Base-by-base conservation (phyloP, 768 basidiomycete genomes). In the Amanita exitialis region DNA sequence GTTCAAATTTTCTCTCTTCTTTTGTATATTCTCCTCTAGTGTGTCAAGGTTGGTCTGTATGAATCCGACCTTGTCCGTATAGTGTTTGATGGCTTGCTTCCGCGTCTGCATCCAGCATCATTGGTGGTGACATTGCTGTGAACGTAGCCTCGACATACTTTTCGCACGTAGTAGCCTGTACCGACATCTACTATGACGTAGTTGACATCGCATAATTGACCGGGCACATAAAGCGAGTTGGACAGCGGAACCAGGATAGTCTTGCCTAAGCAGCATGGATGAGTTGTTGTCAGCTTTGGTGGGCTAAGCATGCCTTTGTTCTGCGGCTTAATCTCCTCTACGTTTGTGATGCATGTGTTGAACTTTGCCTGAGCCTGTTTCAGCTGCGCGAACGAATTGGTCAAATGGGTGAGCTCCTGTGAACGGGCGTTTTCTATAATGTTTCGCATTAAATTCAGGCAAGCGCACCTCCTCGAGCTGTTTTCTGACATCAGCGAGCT, bases 141-240 rank as follows among this genome's bases (percentile, higher is more conserved):
- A 35, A 36, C 7, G n/a, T 70, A 41, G 44, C 89, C 93, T 77
- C 5, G 16, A 49, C 71, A 39, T 43, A 90, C 96, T 78, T 98
- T 99, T 68, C 90, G 83, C 15, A 98, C 88, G 58, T 85, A 97
- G 66, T 97, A 99, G 0, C 96, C 95, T 0, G 95, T 98, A 1
- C 96, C 96, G 23, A 98, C 76, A 63, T 99, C 96, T 35, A 98
- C 80, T 55, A 98, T 83, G 43, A 99, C 94, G 58, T 90, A 78
- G 41, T 92, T 86, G 0, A 79, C 66, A 61, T 96, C 87, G 37
- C 72, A 74, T 43, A 98, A 74, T 67, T 83, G 91, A 16, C 94
- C 96, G 2, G 95, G 93, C 21, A 98, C 87, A 62, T 97, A 98
- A 2, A 99, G 77, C 0, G 94, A 97, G 64, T 88, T 90, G 13